phyloP scores from a whole-genome alignment of 495 filamentous ascomycete species.

The Bombardia bombarda region DNA sequence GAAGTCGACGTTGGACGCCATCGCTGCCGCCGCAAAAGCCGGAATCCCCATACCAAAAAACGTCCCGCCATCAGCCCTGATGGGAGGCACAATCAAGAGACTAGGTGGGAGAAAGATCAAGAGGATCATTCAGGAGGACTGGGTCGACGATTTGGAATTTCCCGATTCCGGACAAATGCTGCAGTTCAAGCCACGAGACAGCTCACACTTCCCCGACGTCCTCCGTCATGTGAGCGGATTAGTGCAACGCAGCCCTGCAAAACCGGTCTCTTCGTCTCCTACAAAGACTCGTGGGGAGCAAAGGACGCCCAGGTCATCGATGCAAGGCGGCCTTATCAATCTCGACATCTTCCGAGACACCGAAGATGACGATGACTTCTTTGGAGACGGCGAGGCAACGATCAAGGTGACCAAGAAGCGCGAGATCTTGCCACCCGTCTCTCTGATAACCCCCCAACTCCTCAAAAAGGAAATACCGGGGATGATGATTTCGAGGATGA shows the following conservation, averaged over 20 bases:
- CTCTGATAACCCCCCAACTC: constrained; percentile 48
- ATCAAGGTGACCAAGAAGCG: constrained; percentile 60
- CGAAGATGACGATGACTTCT: constrained; percentile 51
- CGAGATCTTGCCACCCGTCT: constrained; percentile 42
- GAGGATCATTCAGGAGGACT: constrained; percentile 76
- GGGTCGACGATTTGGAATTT: constrained; percentile 84
- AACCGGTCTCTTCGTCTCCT: constrained; percentile 18
- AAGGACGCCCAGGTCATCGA: constrained; percentile 19
- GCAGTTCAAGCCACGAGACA: constrained; percentile 54
- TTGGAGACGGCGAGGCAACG: constrained; percentile 53
- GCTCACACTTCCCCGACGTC: constrained; percentile 56
- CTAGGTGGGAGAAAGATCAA: constrained; percentile 74
- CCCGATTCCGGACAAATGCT: constrained; percentile 52
- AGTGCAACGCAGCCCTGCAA: constrained; percentile 31
- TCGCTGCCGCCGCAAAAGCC: constrained; percentile 75
- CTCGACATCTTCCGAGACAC: constrained; percentile 55
- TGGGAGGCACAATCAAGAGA: constrained; percentile 91
- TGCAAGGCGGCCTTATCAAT: constrained; percentile 30
- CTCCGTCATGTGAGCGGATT: constrained; percentile 55
- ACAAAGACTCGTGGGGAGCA: constrained; percentile 12
- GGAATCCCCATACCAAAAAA: constrained; percentile 88
- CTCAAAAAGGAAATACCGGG: constrained; percentile 29
- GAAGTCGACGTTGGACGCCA: constrained; percentile 68
- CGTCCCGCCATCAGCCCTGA: constrained; percentile 85
- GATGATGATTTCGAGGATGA: constrained; percentile 71